These are phyloP conservation scores for Eutypa lata DNA, from an alignment of 2,329 filamentous ascomycete species.

Conservation along the genomic window DNA sequence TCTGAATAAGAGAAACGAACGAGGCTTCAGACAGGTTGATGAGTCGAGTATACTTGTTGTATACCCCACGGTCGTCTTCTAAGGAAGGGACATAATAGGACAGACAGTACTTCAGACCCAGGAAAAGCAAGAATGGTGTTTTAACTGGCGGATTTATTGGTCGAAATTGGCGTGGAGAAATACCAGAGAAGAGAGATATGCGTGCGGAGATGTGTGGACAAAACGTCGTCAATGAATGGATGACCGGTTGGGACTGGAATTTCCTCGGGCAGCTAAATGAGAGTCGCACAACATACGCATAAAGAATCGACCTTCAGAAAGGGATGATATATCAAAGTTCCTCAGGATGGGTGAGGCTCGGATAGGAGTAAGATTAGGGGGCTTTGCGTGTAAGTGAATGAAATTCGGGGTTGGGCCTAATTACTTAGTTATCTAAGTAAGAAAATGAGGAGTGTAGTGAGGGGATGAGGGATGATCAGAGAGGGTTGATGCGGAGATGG, in stretches of 20 bases:
- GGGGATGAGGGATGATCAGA: not conserved
- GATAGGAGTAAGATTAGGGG: not conserved
- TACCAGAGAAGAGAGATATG: constrained; percentile 11
- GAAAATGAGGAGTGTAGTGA: not conserved
- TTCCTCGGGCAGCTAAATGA: not conserved
- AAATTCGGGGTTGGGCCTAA: not conserved
- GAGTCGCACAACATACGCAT: not conserved
- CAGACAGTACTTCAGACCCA: no score
- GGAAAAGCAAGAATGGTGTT: constrained; percentile 1
- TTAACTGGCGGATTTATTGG: constrained; percentile 15
- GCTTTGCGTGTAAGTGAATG: not conserved
- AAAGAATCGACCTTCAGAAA: no score
- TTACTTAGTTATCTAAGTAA: not conserved
- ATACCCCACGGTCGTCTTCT: no score
- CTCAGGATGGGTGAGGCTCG: not conserved
- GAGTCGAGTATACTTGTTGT: not conserved
- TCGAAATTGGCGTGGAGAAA: constrained; percentile 8
- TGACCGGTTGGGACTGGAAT: not conserved
- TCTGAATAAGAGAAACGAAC: not conserved
- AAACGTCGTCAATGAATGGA: not conserved
- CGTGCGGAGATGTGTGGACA: constrained; percentile 13
- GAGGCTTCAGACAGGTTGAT: not conserved
- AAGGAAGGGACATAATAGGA: no score
- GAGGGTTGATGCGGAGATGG: not conserved
- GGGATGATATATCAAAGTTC: not conserved